A percentile compares a stretch with the other conserved stretches of the same genome.
Evolutionary conservation across 176 grass and related monocot genomes (phyloP).

Genomic region (Oryza australiensis): DNA sequence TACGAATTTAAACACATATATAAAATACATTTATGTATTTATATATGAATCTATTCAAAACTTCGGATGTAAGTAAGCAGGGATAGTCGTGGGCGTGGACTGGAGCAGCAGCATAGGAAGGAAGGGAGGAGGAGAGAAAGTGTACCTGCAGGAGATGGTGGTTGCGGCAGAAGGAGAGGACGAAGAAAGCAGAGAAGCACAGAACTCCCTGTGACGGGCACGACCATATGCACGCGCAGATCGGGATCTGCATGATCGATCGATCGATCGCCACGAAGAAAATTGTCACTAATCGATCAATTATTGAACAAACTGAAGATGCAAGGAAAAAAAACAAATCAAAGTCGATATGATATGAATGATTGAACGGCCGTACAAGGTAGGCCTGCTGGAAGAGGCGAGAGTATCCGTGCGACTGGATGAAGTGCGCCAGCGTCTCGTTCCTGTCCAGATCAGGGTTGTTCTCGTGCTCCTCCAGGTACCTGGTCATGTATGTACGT

Average conservation of each 20-base stretch:
- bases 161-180: slow-evolving; percentile 85
- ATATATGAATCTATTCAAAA: too few species aligned
- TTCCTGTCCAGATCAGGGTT: slow-evolving; percentile 67
- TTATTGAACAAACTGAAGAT: not conserved
- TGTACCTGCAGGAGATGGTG: slow-evolving; percentile 66
- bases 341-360: too few species aligned
- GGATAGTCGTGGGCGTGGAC: too few species aligned
- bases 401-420: slow-evolving; percentile 71
- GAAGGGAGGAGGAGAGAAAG: too few species aligned
- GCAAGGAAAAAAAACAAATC: too few species aligned
- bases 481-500: slow-evolving; percentile 11
- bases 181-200: slow-evolving; percentile 84
- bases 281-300: too few species aligned
- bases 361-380: slow-evolving; percentile 31
- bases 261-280: too few species aligned
- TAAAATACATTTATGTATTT: too few species aligned
- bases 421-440: slow-evolving; percentile 79
- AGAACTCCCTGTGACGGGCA: slow-evolving; percentile 71
- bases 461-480: slow-evolving; percentile 70
- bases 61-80: too few species aligned
- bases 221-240: slow-evolving; percentile 91
- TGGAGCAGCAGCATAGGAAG: too few species aligned
- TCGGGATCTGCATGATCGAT: slow-evolving; percentile 73
- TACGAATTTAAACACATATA: too few species aligned
- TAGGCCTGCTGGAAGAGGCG: slow-evolving; percentile 76